Percentiles rank a stretch among this genome's conserved stretches.
These are phyloP conservation scores for Lenzites betulinus DNA, from an alignment of 768 basidiomycete genomes.

Conservation along the genomic window DNA sequence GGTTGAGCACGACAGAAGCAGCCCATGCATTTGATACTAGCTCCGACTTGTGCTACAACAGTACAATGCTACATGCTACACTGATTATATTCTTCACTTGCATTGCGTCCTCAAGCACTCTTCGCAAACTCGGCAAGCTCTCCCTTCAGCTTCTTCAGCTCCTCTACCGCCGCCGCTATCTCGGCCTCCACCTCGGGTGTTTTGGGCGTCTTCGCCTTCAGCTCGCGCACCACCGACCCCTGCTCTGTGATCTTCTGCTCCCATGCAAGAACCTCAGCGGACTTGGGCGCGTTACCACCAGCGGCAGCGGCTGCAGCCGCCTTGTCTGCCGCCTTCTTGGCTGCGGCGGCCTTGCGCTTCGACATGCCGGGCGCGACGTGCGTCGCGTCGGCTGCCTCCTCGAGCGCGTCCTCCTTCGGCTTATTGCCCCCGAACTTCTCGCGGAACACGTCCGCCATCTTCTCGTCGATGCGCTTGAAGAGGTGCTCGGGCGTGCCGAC, in stretches of 20 bases:
- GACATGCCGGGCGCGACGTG: conserved; percentile 51
- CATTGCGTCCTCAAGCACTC: conserved; percentile 1
- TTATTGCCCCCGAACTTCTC: conserved; percentile 74
- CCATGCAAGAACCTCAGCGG: conserved; percentile 68
- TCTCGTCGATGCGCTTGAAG: conserved; percentile 93
- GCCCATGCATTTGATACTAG: background rate
- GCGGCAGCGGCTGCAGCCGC: conserved; percentile 34
- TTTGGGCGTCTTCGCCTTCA: conserved; percentile 68
- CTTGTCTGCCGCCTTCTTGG: conserved; percentile 48
- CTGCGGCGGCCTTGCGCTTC: conserved; percentile 52
- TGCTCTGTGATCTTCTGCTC: conserved; percentile 79
- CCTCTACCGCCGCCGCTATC: conserved; percentile 60
- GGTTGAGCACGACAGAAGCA: background rate
- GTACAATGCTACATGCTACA: background rate
- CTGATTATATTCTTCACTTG: background rate
- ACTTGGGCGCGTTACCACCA: conserved; percentile 56
- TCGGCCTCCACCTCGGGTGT: conserved; percentile 61
- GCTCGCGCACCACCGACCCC: conserved; percentile 66
- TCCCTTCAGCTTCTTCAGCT: conserved; percentile 65
- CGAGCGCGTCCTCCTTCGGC: conserved; percentile 38
- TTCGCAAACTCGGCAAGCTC: conserved; percentile 45
- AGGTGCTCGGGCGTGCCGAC: conserved; percentile 87
- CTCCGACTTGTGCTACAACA: background rate
- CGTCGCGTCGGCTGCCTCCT: conserved; percentile 43
- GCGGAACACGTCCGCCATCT: conserved; percentile 82